phyloP scores from a whole-genome alignment of 2,329 filamentous ascomycete species.

The Parasarocladium wereldwijsianum region DNA sequence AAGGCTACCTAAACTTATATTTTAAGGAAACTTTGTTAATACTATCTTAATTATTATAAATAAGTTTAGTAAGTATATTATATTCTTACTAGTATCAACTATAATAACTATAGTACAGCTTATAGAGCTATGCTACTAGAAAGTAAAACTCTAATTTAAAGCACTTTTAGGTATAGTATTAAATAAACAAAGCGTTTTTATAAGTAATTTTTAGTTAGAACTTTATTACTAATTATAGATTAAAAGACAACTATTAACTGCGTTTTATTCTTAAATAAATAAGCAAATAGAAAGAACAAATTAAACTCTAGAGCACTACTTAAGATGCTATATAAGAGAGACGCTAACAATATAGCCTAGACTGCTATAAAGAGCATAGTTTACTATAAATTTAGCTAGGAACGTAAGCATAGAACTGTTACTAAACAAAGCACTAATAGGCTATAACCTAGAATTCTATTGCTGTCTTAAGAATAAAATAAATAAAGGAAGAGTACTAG shows the following conservation, averaged over 20 bases:
- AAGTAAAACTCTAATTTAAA: background rate
- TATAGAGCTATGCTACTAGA: background rate
- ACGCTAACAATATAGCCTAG: background rate
- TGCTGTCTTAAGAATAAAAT: too few species aligned
- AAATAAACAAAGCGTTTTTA: background rate
- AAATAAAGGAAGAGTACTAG: too few species aligned
- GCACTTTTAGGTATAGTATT: background rate
- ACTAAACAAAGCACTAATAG: background rate
- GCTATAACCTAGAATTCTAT: background rate
- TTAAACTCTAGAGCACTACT: conserved; percentile 1
- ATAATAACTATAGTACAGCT: background rate
- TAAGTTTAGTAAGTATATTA: background rate
- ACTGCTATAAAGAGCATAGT: background rate
- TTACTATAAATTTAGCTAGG: background rate
- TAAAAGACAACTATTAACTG: background rate
- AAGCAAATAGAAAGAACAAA: conserved; percentile 1
- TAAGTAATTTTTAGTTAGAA: background rate
- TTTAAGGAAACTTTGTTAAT: background rate
- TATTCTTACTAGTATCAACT: background rate
- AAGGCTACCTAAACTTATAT: background rate
- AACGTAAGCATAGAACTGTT: background rate
- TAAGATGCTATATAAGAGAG: conserved; percentile 1
- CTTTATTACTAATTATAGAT: background rate
- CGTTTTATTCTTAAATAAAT: background rate
- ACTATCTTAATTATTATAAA: background rate